Percentiles rank a stretch among this genome's conserved stretches.
phyloP scores from a whole-genome alignment of 2,329 filamentous ascomycete species.

The Trichoderma simmonsii region DNA sequence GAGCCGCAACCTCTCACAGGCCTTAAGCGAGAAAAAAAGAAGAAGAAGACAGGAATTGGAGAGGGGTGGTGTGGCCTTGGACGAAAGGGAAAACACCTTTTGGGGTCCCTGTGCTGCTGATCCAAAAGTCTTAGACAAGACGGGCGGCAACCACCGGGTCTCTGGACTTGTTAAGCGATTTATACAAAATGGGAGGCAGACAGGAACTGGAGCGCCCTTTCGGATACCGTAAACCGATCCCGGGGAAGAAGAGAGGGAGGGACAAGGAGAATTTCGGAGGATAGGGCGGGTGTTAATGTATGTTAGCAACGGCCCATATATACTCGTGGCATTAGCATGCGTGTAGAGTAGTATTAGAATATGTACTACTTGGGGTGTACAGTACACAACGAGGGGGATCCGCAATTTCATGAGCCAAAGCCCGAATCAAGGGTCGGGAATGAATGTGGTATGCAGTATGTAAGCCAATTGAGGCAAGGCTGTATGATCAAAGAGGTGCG shows the following conservation, averaged over 20 bases:
- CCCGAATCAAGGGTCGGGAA: not conserved
- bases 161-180: constrained; percentile 13
- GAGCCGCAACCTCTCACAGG: constrained; percentile 12
- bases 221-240: not conserved
- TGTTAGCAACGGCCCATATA: not conserved
- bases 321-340: not conserved
- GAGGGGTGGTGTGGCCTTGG: not conserved
- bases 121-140: constrained; percentile 19
- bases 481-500: not conserved
- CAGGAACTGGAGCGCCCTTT: not conserved
- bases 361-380: not conserved
- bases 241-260: not conserved
- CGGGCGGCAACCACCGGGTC: constrained; percentile 14
- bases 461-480: constrained; percentile 12
- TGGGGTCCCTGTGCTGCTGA: constrained; percentile 6
- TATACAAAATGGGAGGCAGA: constrained; percentile 1
- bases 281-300: not conserved
- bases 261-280: not conserved
- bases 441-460: not conserved
- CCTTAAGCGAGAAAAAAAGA: constrained; percentile 1
- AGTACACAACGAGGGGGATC: not conserved
- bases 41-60: not conserved
- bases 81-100: constrained; percentile 7
- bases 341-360: not conserved
- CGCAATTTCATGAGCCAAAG: not conserved